Conservation (phyloP, 805 yeast genomes). For the Naumovozyma castellii region DNA sequence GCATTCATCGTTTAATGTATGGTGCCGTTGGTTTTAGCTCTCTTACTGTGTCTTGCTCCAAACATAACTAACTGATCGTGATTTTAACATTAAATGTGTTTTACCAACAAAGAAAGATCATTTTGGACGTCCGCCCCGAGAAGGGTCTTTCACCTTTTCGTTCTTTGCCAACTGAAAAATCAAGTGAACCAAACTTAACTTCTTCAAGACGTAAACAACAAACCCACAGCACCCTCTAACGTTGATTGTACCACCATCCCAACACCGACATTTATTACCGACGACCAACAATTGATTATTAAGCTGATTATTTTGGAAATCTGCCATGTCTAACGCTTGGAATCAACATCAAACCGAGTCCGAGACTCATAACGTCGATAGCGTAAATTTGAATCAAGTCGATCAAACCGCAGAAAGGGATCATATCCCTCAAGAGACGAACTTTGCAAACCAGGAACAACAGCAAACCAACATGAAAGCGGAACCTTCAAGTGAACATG, state of each 20-base stretch:
- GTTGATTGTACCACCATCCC: no score
- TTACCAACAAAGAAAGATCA: no score
- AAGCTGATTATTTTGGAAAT: background rate
- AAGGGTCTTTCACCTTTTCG: no score
- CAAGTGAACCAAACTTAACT: no score
- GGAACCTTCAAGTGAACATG: background rate
- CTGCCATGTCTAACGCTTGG: background rate
- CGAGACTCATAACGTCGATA: background rate
- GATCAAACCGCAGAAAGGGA: background rate
- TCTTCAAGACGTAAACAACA: no score
- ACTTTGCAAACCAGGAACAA: background rate
- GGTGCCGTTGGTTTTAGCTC: background rate
- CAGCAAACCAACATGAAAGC: background rate
- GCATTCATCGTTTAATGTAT: constrained; percentile 62
- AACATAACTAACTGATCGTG: no score
- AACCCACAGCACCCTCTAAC: no score
- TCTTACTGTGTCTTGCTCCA: background rate
- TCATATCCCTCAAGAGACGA: background rate
- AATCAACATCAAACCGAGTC: background rate
- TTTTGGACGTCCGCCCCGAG: no score
- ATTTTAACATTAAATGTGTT: no score
- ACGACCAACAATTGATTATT: no score
- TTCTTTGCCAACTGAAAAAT: no score
- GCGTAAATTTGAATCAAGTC: background rate
- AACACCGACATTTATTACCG: no score